A percentile compares a stretch with the other conserved stretches of the same genome.
These are phyloP conservation scores for apple (Malus domestica) DNA, from an alignment of 306 rosid species.

Conservation along the genomic window ASM211411v1 NC_041805.1:1908001-1908500, in stretches of 20 bases:
- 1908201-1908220: slow-evolving; percentile 44
- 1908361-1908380: slow-evolving; percentile 15
- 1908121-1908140: slow-evolving; percentile 86
- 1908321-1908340: slow-evolving; percentile 37
- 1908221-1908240: slow-evolving; percentile 41
- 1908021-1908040: not conserved
- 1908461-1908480: slow-evolving; percentile 6
- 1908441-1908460: slow-evolving; percentile 66
- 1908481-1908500: not conserved
- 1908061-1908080: slow-evolving; percentile 66
- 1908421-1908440: slow-evolving; percentile 51
- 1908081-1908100: slow-evolving; percentile 71
- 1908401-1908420: slow-evolving; percentile 34
- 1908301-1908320: slow-evolving; percentile 25
- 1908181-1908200: slow-evolving; percentile 30
- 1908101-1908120: slow-evolving; percentile 75
- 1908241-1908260: slow-evolving; percentile 22
- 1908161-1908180: slow-evolving; percentile 81
- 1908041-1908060: not conserved
- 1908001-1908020: slow-evolving; percentile 11
- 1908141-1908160: slow-evolving; percentile 92
- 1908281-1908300: slow-evolving; percentile 36
- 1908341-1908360: slow-evolving; percentile 8
- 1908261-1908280: slow-evolving; percentile 42
- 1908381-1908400: slow-evolving; percentile 14